Base-by-base conservation (phyloP, 2,329 filamentous ascomycete genomes). In the Ophiostoma novo-ulmi region DNA sequence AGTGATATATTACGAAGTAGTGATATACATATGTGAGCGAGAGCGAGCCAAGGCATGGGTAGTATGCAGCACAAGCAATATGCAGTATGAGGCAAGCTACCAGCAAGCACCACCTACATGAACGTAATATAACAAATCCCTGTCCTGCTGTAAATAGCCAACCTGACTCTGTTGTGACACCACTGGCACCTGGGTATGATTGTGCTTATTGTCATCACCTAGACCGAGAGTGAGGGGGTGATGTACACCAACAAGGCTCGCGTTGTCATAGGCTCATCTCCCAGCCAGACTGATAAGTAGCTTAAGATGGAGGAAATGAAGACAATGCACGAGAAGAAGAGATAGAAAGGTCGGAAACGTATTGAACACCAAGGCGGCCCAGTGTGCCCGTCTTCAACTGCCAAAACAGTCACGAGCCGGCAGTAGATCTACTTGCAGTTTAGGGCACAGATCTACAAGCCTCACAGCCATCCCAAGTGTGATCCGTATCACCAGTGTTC, bases 181-280 rank as follows among this genome's bases (percentile, higher is more conserved):
- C 20, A 20, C 44, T 48, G 44, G 20, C 20, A 48, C 6, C 11
- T 58, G 52, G 48, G 52, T 31, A 11, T 58, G 52, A 26, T 58
- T 58, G 52, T 58, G 52, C 52, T 58, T 58, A 26, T 58, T 58
- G n/a, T 11, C 17, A 48, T 20, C 44, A 48, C 52, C 6, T 11
- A 58, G 52, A 26, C 52, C n/a, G 52, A 26, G 52, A 58, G 44
- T 26, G n/a, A 26, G n/a, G 22, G 22, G 52, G 52, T 58, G 52
- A 48, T 48, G 44, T n/a, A 58, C 52, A 58, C 22, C 22, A n/a
- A 58, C n/a, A 17, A 58, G 52, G 52, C 10, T 17, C 52, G 52
- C 48, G n/a, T 58, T 58, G 26, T 58, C 52, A 58, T 55, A 58
- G 52, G 52, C 52, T 14, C 52, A 31, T 58, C 52, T 26, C 52